These are phyloP conservation scores for Nemania abortiva DNA, from an alignment of 2,329 filamentous ascomycete genomes.

Conservation along the genomic window DNA sequence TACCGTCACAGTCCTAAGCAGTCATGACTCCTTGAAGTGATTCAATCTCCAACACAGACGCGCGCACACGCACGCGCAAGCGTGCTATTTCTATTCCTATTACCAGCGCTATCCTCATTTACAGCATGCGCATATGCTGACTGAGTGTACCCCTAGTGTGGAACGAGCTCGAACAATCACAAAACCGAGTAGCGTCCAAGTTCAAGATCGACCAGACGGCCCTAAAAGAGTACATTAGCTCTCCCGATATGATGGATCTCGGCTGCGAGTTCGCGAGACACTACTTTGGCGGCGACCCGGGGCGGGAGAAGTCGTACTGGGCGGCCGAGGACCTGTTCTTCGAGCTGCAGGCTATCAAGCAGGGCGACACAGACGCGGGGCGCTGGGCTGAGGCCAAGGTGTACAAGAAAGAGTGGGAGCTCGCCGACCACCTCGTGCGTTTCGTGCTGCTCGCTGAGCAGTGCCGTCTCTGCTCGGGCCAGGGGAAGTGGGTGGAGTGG, in stretches of 20 bases:
- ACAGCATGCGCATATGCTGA: constrained; percentile 16
- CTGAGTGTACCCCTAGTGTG: constrained; percentile 35
- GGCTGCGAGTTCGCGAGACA: constrained; percentile 44
- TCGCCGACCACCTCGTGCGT: constrained; percentile 46
- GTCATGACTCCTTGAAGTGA: background rate
- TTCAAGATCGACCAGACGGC: constrained; percentile 43
- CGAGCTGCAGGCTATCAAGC: constrained; percentile 47
- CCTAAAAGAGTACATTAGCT: constrained; percentile 47
- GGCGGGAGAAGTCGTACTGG: constrained; percentile 42
- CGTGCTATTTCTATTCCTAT: too few relatives aligned
- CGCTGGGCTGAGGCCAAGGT: constrained; percentile 40
- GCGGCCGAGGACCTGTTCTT: constrained; percentile 48
- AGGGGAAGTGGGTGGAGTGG: constrained; percentile 43
- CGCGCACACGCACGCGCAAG: background rate
- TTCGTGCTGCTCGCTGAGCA: constrained; percentile 47
- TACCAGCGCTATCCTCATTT: background rate
- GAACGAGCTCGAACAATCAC: constrained; percentile 42
- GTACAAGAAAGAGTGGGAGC: constrained; percentile 44
- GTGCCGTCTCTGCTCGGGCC: constrained; percentile 39
- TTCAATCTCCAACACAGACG: background rate
- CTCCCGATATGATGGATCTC: constrained; percentile 45
- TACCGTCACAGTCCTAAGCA: background rate
- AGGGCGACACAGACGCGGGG: constrained; percentile 40
- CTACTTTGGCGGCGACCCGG: constrained; percentile 36
- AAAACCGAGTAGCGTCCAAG: constrained; percentile 40